These are phyloP conservation scores for Rhizoctonia solani DNA, from an alignment of 1,284 basidiomycete genomes.

Conservation along the genomic window DNA sequence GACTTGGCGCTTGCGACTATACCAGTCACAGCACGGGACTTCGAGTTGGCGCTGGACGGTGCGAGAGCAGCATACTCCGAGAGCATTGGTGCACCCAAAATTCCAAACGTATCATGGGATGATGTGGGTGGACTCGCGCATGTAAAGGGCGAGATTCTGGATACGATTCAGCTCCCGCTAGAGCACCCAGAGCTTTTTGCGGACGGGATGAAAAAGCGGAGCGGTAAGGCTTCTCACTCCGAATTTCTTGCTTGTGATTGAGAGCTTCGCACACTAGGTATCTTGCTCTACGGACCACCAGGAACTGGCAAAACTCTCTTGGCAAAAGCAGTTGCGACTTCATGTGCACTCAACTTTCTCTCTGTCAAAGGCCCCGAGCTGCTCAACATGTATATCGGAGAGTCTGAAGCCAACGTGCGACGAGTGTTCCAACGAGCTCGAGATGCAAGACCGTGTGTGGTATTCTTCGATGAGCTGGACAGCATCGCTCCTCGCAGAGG, in stretches of 20 bases:
- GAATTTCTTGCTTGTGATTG: neutral
- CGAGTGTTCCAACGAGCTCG: slow-evolving; percentile 89
- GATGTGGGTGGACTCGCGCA: slow-evolving; percentile 91
- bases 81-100: slow-evolving; percentile 94
- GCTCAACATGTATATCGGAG: slow-evolving; percentile 97
- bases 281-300: slow-evolving; percentile 90
- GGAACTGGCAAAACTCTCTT: slow-evolving; percentile 96
- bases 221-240: slow-evolving; percentile 59
- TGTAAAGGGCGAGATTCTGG: slow-evolving; percentile 93
- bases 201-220: slow-evolving; percentile 93
- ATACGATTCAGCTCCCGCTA: slow-evolving; percentile 95
- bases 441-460: slow-evolving; percentile 88
- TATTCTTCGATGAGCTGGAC: slow-evolving; percentile 99
- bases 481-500: slow-evolving; percentile 95
- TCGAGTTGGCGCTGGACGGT: slow-evolving; percentile 74
- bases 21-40: slow-evolving; percentile 67
- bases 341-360: slow-evolving; percentile 90
- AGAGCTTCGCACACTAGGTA: slow-evolving; percentile 54
- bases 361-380: slow-evolving; percentile 98
- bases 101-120: slow-evolving; percentile 96
- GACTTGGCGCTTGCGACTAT: slow-evolving; percentile 56
- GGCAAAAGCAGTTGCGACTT: slow-evolving; percentile 92
- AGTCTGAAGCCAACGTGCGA: slow-evolving; percentile 96
- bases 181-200: slow-evolving; percentile 94
- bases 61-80: slow-evolving; percentile 84